A percentile compares a stretch with the other conserved stretches of the same genome.
These are phyloP conservation scores for Globisporangium viniferum DNA, from an alignment of 352 stramenopile genomes.

Conservation along the genomic window DNA sequence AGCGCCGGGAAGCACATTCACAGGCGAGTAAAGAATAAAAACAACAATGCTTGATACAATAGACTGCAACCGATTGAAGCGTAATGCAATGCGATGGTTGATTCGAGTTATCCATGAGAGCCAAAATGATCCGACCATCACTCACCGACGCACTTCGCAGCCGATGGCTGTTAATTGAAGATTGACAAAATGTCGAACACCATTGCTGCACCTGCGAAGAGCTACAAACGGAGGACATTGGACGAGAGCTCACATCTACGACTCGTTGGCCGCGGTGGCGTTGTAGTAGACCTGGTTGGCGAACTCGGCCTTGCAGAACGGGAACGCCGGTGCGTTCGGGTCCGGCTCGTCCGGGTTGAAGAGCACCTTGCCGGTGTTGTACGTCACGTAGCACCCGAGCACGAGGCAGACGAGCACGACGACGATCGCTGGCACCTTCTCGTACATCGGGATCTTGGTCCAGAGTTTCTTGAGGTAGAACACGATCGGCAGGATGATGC, in stretches of 20 bases:
- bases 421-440: slow-evolving; percentile 38
- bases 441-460: slow-evolving; percentile 32
- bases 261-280: slow-evolving; percentile 19
- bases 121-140: not conserved
- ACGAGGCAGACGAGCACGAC: slow-evolving; percentile 41
- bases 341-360: slow-evolving; percentile 33
- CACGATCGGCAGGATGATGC: slow-evolving; percentile 46
- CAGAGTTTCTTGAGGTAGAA: slow-evolving; percentile 53
- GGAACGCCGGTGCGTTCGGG: slow-evolving; percentile 35
- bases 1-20: not conserved
- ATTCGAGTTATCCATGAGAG: not conserved
- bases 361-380: slow-evolving; percentile 47
- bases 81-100: not conserved
- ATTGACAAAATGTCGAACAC: not conserved
- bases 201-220: not conserved
- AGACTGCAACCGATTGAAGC: not conserved
- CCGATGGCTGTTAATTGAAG: not conserved
- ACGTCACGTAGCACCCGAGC: slow-evolving; percentile 50
- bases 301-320: slow-evolving; percentile 54
- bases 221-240: not conserved
- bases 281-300: slow-evolving; percentile 48
- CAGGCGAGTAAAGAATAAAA: not conserved
- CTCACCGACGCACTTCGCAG: not conserved
- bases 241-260: not conserved
- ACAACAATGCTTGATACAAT: not conserved